phyloP scores from a whole-genome alignment of 2,329 filamentous ascomycete species.

The Neopestalotiopsis clavispora region DNA sequence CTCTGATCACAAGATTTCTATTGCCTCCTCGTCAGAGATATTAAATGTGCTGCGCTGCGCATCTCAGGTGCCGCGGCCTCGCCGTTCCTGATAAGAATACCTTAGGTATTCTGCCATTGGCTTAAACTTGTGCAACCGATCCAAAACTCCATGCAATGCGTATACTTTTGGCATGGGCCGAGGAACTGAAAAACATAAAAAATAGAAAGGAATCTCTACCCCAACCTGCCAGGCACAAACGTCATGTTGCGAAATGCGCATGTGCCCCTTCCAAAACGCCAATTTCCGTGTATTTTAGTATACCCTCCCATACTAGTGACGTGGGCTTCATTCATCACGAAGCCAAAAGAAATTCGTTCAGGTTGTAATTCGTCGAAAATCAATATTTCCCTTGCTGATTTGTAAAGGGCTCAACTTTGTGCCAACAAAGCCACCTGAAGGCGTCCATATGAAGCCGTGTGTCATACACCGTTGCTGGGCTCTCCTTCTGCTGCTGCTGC shows the following conservation, averaged over 20 bases:
- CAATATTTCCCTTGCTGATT: background rate
- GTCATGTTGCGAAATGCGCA: background rate
- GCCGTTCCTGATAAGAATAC: background rate
- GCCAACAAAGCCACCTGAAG: background rate
- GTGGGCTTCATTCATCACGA: background rate
- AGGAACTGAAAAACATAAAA: too few species aligned
- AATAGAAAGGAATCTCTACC: slow-evolving; percentile 16
- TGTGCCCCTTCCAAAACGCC: background rate
- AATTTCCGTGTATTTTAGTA: background rate
- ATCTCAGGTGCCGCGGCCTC: background rate
- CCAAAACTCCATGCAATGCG: slow-evolving; percentile 32
- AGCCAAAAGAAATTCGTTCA: background rate
- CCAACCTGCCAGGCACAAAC: background rate
- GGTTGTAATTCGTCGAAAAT: background rate
- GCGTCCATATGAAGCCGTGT: background rate
- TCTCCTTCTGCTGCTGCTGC: background rate
- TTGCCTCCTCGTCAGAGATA: too few species aligned
- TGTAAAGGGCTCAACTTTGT: background rate
- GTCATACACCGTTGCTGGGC: background rate
- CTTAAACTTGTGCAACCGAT: background rate
- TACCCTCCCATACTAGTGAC: background rate
- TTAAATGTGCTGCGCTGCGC: background rate
- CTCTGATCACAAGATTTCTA: too few species aligned
- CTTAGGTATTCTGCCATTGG: background rate
- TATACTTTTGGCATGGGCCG: slow-evolving; percentile 27